Evolutionary conservation across 2,329 filamentous ascomycete species (phyloP).

Genomic region (Talaromyces amestolkiae): DNA sequence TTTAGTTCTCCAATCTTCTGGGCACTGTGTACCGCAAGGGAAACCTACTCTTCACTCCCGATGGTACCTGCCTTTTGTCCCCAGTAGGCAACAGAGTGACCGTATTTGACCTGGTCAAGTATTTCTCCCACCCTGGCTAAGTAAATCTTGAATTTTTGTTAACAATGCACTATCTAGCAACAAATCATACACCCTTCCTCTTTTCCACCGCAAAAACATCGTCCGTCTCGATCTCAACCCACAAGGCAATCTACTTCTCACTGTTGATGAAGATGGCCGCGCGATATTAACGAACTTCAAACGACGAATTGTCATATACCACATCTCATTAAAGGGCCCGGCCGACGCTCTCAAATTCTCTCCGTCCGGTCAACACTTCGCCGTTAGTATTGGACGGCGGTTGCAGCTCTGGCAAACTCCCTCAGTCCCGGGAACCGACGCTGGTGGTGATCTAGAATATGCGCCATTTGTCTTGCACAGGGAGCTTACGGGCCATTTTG

Average conservation of each 20-base stretch:
- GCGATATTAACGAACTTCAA: conserved; percentile 90
- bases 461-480: conserved; percentile 89
- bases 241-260: conserved; percentile 84
- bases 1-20: conserved; percentile 92
- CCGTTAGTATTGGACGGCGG: conserved; percentile 78
- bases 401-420: conserved; percentile 97
- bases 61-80: conserved; percentile 92
- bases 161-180: conserved; percentile 29
- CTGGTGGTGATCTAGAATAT: conserved; percentile 83
- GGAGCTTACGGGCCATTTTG: conserved; percentile 83
- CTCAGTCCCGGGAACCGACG: conserved; percentile 76
- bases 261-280: conserved; percentile 89
- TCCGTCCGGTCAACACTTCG: conserved; percentile 86
- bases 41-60: conserved; percentile 92
- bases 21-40: conserved; percentile 98
- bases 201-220: conserved; percentile 93
- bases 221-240: conserved; percentile 82
- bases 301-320: conserved; percentile 81
- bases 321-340: conserved; percentile 88
- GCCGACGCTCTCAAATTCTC: conserved; percentile 86
- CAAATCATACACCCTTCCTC: conserved; percentile 55
- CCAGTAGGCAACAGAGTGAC: conserved; percentile 95
- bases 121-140: conserved; percentile 27
- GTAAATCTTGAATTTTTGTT: neutral
- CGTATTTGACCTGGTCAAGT: conserved; percentile 96